phyloP scores from a whole-genome alignment of 2,329 filamentous ascomycete species.

The Colletotrichum cordylinicola region DNA sequence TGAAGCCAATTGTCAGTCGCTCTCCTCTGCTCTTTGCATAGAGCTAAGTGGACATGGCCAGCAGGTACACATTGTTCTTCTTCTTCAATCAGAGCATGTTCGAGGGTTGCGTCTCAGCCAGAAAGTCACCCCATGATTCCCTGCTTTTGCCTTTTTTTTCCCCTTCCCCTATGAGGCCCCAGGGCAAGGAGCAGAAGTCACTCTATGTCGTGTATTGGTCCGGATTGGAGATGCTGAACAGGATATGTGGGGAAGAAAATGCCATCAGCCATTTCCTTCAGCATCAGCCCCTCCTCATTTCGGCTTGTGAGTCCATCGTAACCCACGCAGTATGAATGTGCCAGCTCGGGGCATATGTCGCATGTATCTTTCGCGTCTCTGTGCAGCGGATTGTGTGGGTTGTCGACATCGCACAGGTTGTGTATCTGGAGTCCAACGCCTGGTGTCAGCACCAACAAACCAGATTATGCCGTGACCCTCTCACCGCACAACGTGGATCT shows the following conservation, averaged over 20 bases:
- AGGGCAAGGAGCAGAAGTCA: not conserved
- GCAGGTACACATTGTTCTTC: not conserved
- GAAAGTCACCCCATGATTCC: constrained; percentile 14
- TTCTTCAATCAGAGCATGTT: not conserved
- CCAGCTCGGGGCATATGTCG: not conserved
- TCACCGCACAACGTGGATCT: constrained; percentile 1
- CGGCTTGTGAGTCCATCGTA: not conserved
- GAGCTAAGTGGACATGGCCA: not conserved
- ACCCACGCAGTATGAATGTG: not conserved
- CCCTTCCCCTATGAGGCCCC: not conserved
- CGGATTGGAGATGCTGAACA: not conserved
- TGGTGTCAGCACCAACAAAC: not conserved
- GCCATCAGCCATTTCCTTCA: constrained; percentile 5
- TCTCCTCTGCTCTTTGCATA: not conserved
- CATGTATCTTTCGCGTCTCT: not conserved
- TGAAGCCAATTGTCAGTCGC: not conserved
- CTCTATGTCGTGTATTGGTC: not conserved
- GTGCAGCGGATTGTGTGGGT: not conserved
- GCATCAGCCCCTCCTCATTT: not conserved
- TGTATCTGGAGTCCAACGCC: not conserved
- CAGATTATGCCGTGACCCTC: not conserved
- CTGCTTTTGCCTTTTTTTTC: not conserved
- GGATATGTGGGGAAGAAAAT: not conserved
- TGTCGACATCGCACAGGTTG: not conserved
- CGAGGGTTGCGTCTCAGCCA: constrained; percentile 1